Conservation (phyloP, 108 stramenopile genomes). For the Conticribra guillardii region DNA sequence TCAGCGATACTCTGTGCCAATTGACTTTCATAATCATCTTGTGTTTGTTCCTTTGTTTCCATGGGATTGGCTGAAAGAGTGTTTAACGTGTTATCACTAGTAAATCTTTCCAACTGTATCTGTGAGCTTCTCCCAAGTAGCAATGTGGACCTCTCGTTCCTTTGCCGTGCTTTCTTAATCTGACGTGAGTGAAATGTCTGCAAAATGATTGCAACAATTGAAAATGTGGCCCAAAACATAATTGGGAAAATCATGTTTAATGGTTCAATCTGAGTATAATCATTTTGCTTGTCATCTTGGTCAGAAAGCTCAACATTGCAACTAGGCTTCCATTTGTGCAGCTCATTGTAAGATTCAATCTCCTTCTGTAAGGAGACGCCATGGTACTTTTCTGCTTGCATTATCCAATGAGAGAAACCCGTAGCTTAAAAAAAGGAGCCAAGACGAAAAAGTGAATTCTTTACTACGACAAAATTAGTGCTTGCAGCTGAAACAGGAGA, state of each 20-base stretch:
- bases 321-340: not conserved
- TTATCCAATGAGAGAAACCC: constrained; percentile 15
- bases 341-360: not conserved
- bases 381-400: constrained; percentile 5
- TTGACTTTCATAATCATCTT: too few species aligned
- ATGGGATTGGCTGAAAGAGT: too few species aligned
- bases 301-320: constrained; percentile 10
- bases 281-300: not conserved
- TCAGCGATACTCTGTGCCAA: too few species aligned
- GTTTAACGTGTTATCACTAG: too few species aligned
- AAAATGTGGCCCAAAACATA: not conserved
- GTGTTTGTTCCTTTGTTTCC: too few species aligned
- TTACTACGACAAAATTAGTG: not conserved
- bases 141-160: not conserved
- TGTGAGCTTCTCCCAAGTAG: not conserved
- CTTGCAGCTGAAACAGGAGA: not conserved
- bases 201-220: not conserved
- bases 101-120: too few species aligned
- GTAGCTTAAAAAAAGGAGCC: too few species aligned
- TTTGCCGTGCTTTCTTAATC: not conserved
- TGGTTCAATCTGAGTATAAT: not conserved
- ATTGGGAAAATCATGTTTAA: not conserved
- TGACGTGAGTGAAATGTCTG: not conserved
- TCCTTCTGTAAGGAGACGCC: not conserved
- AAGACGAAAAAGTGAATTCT: too few species aligned